Base-by-base conservation (phyloP, 495 filamentous ascomycete species). In the Hypoxylon fragiforme region DNA sequence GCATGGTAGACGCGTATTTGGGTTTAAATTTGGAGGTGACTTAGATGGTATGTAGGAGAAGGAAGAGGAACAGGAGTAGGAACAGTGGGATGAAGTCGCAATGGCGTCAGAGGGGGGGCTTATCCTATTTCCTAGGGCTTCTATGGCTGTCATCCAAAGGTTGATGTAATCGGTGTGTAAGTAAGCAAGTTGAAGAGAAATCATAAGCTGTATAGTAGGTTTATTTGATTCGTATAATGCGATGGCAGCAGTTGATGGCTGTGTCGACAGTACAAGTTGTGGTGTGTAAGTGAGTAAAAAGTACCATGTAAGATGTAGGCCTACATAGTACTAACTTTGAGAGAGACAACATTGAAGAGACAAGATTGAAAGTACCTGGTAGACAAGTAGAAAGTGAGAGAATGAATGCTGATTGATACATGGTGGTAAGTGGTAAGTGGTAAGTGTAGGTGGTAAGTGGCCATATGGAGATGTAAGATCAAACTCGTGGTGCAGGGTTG, bases 401-500 rank as follows among this genome's bases (percentile, higher is more conserved):
- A n/a, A n/a, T n/a, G n/a, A n/a, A n/a, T n/a, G n/a, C n/a, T n/a
- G n/a, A n/a, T n/a, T n/a, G n/a, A n/a, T n/a, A n/a, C n/a, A n/a
- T n/a, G n/a, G n/a, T n/a, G n/a, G n/a, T n/a, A n/a, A n/a, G n/a
- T n/a, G n/a, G n/a, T n/a, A n/a, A n/a, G n/a, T n/a, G n/a, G n/a
- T n/a, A n/a, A n/a, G n/a, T n/a, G n/a, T n/a, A n/a, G n/a, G n/a
- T n/a, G n/a, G n/a, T n/a, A n/a, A n/a, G n/a, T n/a, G n/a, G n/a
- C n/a, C n/a, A n/a, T n/a, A n/a, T n/a, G n/a, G n/a, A 45, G 36
- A 42, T 20, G 52, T 56, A 53, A 49, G 52, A 62, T 60, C 53
- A 44, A 62, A 52, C 52, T 62, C 58, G 48, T 53, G 57, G 51
- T 62, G 40, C 58, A 62, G 47, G 48, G 52, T 57, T 52, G 26